These are phyloP conservation scores for Neofusicoccum parvum DNA, from an alignment of 2,329 filamentous ascomycete genomes.

Conservation along the genomic window DNA sequence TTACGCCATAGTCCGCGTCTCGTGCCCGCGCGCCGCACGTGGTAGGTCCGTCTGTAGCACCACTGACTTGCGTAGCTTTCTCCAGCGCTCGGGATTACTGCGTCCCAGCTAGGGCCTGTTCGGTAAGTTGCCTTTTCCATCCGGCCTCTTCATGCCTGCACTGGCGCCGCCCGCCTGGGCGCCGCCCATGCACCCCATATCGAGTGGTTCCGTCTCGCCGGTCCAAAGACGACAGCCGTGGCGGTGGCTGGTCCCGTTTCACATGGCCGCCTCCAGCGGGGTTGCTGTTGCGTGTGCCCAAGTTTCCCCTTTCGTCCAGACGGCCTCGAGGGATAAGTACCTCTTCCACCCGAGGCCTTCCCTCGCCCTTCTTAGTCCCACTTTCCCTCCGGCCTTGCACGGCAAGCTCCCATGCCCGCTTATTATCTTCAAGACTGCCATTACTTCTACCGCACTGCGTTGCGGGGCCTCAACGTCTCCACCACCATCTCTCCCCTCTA, in stretches of 20 bases:
- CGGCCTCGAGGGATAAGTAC: neutral
- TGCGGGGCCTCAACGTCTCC: conserved; percentile 81
- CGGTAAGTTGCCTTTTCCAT: conserved; percentile 2
- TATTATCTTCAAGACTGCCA: conserved; percentile 87
- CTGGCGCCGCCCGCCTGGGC: neutral
- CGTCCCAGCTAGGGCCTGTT: neutral
- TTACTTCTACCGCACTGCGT: conserved; percentile 88
- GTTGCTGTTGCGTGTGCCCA: conserved; percentile 7
- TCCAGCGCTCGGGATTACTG: neutral
- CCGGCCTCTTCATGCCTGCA: neutral
- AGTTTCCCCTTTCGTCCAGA: conserved; percentile 19
- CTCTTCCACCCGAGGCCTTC: conserved; percentile 8
- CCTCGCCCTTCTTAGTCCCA: neutral
- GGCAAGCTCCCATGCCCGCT: conserved; percentile 66
- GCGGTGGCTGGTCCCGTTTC: conserved; percentile 32
- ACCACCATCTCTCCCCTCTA: conserved; percentile 78
- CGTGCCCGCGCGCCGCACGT: neutral
- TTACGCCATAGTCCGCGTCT: neutral
- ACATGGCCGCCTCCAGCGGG: conserved; percentile 31
- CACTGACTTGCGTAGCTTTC: conserved; percentile 10
- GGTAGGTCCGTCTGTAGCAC: neutral
- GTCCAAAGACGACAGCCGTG: neutral
- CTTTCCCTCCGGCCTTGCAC: neutral
- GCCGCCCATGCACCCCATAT: conserved; percentile 5
- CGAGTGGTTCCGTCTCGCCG: conserved; percentile 5